A percentile compares a stretch with the other conserved stretches of the same genome.
phyloP scores from a whole-genome alignment of 2,329 filamentous ascomycete species.

The Diplodia sapinea region DNA sequence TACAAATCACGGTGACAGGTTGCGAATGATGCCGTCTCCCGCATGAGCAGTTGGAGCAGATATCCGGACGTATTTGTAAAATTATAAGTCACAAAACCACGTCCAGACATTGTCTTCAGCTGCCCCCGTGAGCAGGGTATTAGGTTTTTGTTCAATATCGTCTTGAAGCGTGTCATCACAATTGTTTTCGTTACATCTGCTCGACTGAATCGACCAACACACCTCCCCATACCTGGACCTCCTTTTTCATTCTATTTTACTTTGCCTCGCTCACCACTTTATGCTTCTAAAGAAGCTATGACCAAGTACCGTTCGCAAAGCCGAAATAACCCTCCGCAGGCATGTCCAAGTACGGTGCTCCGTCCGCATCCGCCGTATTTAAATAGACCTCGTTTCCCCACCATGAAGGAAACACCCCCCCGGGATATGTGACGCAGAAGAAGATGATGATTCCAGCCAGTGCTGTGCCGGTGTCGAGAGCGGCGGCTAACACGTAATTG shows the following conservation, averaged over 20 bases:
- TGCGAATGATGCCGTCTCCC: too few relatives aligned
- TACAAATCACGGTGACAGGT: too few relatives aligned
- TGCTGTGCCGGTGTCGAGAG: conserved; percentile 46
- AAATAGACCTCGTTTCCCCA: conserved; percentile 47
- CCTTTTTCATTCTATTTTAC: neutral
- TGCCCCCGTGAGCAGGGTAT: too few relatives aligned
- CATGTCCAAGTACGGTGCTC: conserved; percentile 43
- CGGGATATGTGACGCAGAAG: conserved; percentile 32
- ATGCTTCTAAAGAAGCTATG: neutral
- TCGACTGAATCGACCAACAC: too few relatives aligned
- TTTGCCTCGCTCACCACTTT: neutral
- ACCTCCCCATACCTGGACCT: too few relatives aligned
- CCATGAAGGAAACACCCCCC: conserved; percentile 38
- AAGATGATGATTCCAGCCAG: conserved; percentile 44
- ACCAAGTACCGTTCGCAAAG: conserved; percentile 22
- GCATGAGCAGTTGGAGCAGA: too few relatives aligned
- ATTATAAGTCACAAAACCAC: too few relatives aligned
- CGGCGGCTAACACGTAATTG: conserved; percentile 63
- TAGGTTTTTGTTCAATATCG: too few relatives aligned
- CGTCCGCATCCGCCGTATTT: conserved; percentile 45
- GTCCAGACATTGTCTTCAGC: too few relatives aligned
- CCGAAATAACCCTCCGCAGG: conserved; percentile 42
- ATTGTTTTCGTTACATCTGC: too few relatives aligned
- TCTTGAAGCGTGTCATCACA: too few relatives aligned
- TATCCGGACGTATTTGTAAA: too few relatives aligned